These are phyloP conservation scores for Penicillium crustosum DNA, from an alignment of 2,329 filamentous ascomycete species.

Conservation along the genomic window DNA sequence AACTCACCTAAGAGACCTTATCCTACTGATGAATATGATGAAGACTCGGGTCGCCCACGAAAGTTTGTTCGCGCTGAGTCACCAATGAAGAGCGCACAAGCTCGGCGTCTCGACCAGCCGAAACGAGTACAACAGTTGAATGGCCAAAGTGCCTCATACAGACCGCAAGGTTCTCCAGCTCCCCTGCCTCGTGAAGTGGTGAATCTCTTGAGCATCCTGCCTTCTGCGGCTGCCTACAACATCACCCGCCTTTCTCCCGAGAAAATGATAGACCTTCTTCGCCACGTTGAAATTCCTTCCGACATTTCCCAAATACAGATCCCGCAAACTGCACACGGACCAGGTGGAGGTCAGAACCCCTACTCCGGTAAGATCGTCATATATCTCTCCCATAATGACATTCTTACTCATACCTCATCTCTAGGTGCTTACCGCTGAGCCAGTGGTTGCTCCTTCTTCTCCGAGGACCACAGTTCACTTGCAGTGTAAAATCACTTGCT, in stretches of 20 bases:
- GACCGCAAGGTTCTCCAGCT: constrained; percentile 58
- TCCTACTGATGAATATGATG: constrained; percentile 67
- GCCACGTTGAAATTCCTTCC: constrained; percentile 65
- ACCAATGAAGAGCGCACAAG: constrained; percentile 86
- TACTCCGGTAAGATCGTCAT: constrained; percentile 35
- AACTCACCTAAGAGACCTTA: constrained; percentile 58
- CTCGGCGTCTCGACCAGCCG: constrained; percentile 78
- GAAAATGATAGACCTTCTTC: constrained; percentile 71
- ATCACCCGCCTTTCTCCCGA: constrained; percentile 68
- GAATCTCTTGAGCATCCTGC: constrained; percentile 69
- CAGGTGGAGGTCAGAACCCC: constrained; percentile 26
- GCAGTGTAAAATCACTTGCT: constrained; percentile 14
- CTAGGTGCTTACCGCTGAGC: constrained; percentile 25
- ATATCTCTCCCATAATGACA: neutral
- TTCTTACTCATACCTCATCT: neutral
- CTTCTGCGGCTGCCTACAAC: constrained; percentile 69
- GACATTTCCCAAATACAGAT: constrained; percentile 41
- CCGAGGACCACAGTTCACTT: neutral
- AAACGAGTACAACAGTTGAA: constrained; percentile 46
- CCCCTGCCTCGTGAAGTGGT: constrained; percentile 70
- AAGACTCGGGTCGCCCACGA: constrained; percentile 70
- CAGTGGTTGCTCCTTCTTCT: neutral
- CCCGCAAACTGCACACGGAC: constrained; percentile 34
- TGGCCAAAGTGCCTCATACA: constrained; percentile 37
- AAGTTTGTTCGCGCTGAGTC: constrained; percentile 89